A percentile compares a stretch with the other conserved stretches of the same genome.
phyloP scores from a whole-genome alignment of 306 rosid genomes.

The Trifolium repens region DNA sequence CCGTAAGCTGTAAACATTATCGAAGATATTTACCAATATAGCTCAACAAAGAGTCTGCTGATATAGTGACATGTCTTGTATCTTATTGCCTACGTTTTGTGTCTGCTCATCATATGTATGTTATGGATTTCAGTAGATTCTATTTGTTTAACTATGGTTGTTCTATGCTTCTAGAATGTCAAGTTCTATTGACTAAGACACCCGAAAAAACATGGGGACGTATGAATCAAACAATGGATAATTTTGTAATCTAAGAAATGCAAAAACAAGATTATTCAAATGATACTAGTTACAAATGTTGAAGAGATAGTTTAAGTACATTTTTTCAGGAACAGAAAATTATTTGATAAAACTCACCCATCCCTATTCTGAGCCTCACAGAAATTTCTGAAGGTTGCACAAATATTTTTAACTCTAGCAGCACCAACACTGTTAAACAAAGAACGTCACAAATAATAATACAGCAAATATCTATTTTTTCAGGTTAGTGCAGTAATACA shows the following conservation, averaged over 20 bases:
- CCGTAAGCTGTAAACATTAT: too few relatives aligned
- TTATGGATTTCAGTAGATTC: neutral
- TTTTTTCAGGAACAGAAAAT: neutral
- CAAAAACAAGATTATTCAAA: slow-evolving; percentile 3
- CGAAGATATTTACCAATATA: neutral
- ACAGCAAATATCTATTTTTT: neutral
- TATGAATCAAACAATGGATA: slow-evolving; percentile 2
- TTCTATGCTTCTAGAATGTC: neutral
- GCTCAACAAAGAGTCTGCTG: neutral
- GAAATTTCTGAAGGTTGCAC: slow-evolving; percentile 57
- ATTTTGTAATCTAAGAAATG: slow-evolving; percentile 16
- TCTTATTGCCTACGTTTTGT: neutral
- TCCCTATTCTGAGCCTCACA: slow-evolving; percentile 72
- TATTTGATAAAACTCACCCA: slow-evolving; percentile 59
- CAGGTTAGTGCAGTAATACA: slow-evolving; percentile 1
- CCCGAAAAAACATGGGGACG: neutral
- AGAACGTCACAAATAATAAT: neutral
- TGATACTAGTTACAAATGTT: neutral
- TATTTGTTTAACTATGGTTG: neutral
- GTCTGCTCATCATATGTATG: neutral
- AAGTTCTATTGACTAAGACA: slow-evolving; percentile 4
- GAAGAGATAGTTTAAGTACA: neutral
- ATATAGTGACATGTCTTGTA: neutral
- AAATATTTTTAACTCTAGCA: slow-evolving; percentile 59
- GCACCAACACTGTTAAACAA: slow-evolving; percentile 74